Evolutionary conservation across 495 filamentous ascomycete genomes (phyloP).

Genomic region (Lophiotrema nucula): DNA sequence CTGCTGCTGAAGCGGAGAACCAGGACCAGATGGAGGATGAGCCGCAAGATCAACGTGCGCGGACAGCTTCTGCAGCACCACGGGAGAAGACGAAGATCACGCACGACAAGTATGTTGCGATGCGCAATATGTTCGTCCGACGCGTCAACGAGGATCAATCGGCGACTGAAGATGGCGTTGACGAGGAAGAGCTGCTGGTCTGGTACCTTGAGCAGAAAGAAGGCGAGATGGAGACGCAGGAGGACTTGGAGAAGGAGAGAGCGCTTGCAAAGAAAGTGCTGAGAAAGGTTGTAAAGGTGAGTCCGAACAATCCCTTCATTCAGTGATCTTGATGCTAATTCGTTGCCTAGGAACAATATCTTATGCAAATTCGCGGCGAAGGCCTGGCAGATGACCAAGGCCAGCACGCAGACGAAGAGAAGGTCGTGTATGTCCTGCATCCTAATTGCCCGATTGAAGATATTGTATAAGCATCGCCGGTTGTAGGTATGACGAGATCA

Average conservation of each 20-base stretch:
- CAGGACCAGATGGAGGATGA: conserved; percentile 47
- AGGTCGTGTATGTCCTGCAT: conserved; percentile 84
- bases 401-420: conserved; percentile 51
- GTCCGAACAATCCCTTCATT: conserved; percentile 38
- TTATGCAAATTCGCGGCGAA: conserved; percentile 88
- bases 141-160: conserved; percentile 75
- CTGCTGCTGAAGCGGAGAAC: conserved; percentile 39
- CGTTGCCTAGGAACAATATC: conserved; percentile 71
- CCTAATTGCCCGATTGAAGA: conserved; percentile 89
- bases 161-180: conserved; percentile 77
- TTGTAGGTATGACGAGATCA: no score
- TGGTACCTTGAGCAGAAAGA: conserved; percentile 98
- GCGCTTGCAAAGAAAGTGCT: conserved; percentile 80
- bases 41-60: conserved; percentile 6
- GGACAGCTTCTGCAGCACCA: conserved; percentile 37
- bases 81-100: conserved; percentile 82
- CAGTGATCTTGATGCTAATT: neutral
- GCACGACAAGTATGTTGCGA: conserved; percentile 90
- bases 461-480: conserved; percentile 28
- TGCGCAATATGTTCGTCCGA: conserved; percentile 79
- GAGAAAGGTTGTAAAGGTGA: conserved; percentile 94
- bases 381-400: conserved; percentile 63
- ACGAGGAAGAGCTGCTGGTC: conserved; percentile 76
- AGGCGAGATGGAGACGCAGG: conserved; percentile 72
- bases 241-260: conserved; percentile 75